These are phyloP conservation scores for Komagataella ulmi DNA, from an alignment of 805 yeast species.

Conservation along the genomic window DNA sequence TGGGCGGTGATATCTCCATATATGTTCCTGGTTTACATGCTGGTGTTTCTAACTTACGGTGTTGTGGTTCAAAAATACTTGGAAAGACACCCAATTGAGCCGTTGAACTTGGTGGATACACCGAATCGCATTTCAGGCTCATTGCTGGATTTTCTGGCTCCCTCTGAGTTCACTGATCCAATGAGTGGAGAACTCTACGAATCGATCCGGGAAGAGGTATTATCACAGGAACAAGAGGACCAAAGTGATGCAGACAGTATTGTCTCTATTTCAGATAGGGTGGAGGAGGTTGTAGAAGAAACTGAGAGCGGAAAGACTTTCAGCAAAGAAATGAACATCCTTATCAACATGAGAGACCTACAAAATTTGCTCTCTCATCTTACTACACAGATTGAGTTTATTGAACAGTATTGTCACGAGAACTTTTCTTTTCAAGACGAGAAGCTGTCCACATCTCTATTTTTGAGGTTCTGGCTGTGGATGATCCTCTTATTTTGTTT, in stretches of 20 bases:
- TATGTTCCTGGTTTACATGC: conserved; percentile 49
- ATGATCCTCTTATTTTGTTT: conserved; percentile 27
- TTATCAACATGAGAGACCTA: conserved; percentile 59
- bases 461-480: conserved; percentile 25
- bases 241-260: neutral
- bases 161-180: neutral
- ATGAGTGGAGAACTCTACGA: neutral
- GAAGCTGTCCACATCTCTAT: conserved; percentile 46
- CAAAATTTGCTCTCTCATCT: conserved; percentile 51
- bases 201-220: neutral
- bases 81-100: conserved; percentile 48
- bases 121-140: neutral
- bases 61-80: conserved; percentile 61
- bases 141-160: neutral
- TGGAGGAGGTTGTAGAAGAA: neutral
- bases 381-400: conserved; percentile 31
- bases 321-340: conserved; percentile 20
- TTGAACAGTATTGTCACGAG: conserved; percentile 44
- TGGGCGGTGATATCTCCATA: conserved; percentile 62
- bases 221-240: neutral
- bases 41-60: conserved; percentile 37
- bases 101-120: conserved; percentile 26
- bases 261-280: neutral
- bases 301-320: conserved; percentile 1
- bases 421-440: conserved; percentile 66